phyloP scores from a whole-genome alignment of 768 basidiomycete species.

The Amanita inopinata region DNA sequence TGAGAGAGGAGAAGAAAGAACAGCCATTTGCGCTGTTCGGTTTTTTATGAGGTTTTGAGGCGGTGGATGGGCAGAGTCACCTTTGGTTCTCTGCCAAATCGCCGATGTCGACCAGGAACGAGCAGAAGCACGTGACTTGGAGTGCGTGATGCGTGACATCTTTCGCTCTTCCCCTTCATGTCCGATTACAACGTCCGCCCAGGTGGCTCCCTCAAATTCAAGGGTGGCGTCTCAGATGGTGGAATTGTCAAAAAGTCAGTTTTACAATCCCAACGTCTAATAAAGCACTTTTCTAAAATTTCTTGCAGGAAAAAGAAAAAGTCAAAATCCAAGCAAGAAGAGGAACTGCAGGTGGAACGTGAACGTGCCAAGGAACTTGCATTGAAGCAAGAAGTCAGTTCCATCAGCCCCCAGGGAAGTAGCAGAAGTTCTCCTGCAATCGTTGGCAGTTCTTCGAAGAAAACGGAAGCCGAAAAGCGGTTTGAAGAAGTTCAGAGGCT shows the following conservation, averaged over 20 bases:
- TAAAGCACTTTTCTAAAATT: constrained; percentile 7
- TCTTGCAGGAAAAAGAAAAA: constrained; percentile 79
- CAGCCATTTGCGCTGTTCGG: constrained; percentile 62
- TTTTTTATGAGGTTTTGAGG: too few species aligned
- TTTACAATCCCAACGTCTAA: constrained; percentile 9
- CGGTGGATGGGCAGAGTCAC: too few species aligned
- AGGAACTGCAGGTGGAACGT: constrained; percentile 33
- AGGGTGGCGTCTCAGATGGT: constrained; percentile 71
- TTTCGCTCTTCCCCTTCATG: constrained; percentile 32
- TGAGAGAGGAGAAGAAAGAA: constrained; percentile 63
- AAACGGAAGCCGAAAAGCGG: constrained; percentile 80
- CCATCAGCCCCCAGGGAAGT: constrained; percentile 42
- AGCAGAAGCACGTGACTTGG: constrained; percentile 7
- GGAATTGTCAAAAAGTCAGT: constrained; percentile 77
- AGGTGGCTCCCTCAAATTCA: constrained; percentile 84
- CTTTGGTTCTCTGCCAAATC: too few species aligned
- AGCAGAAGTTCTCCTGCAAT: constrained; percentile 52
- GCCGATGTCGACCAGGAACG: too few species aligned
- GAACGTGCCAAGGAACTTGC: constrained; percentile 42
- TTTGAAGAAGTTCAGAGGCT: constrained; percentile 83
- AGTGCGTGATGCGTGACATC: constrained; percentile 9
- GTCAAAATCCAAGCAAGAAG: constrained; percentile 49
- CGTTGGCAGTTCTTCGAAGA: constrained; percentile 40
- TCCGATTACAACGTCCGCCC: constrained; percentile 80
- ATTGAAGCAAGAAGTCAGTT: constrained; percentile 37